Conservation (phyloP, 2,329 filamentous ascomycete genomes). For the Madurella fahalii region DNA sequence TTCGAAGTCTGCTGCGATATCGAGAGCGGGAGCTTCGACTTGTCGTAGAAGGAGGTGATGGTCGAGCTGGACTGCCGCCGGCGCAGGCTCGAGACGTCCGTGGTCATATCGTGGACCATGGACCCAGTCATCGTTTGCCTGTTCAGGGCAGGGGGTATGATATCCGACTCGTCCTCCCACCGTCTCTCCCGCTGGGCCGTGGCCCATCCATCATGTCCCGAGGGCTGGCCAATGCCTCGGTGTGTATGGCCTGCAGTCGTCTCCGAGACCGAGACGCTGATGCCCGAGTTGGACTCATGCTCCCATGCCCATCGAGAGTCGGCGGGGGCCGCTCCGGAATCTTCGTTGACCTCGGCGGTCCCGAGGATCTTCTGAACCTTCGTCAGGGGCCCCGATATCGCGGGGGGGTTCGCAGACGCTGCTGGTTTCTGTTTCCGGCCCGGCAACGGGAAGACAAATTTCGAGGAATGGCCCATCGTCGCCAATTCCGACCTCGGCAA, state of each 20-base stretch:
- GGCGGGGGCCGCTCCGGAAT: slow-evolving; percentile 28
- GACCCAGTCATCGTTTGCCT: slow-evolving; percentile 21
- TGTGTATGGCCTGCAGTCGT: slow-evolving; percentile 35
- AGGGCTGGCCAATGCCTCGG: slow-evolving; percentile 25
- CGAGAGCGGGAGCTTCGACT: slow-evolving; percentile 51
- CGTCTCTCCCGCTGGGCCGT: slow-evolving; percentile 27
- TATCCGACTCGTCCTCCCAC: slow-evolving; percentile 47
- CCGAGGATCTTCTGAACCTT: slow-evolving; percentile 52
- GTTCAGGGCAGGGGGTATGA: slow-evolving; percentile 37
- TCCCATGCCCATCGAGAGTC: slow-evolving; percentile 39
- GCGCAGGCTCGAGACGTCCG: slow-evolving; percentile 43
- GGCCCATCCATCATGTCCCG: slow-evolving; percentile 24
- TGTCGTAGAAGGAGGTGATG: slow-evolving; percentile 55
- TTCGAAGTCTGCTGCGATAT: slow-evolving; percentile 57
- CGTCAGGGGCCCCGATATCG: slow-evolving; percentile 38
- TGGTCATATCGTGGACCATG: slow-evolving; percentile 26
- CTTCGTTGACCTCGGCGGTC: slow-evolving; percentile 42
- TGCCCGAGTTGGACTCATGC: slow-evolving; percentile 38
- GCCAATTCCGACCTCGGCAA: not conserved
- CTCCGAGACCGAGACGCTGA: slow-evolving; percentile 44
- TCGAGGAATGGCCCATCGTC: slow-evolving; percentile 31
- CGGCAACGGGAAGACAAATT: slow-evolving; percentile 47
- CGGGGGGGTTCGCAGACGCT: slow-evolving; percentile 21
- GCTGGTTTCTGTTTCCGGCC: slow-evolving; percentile 43
- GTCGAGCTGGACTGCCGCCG: slow-evolving; percentile 52